Conservation (phyloP, 1,139 yeast species). For the Candida pseudoviswanathii region DNA sequence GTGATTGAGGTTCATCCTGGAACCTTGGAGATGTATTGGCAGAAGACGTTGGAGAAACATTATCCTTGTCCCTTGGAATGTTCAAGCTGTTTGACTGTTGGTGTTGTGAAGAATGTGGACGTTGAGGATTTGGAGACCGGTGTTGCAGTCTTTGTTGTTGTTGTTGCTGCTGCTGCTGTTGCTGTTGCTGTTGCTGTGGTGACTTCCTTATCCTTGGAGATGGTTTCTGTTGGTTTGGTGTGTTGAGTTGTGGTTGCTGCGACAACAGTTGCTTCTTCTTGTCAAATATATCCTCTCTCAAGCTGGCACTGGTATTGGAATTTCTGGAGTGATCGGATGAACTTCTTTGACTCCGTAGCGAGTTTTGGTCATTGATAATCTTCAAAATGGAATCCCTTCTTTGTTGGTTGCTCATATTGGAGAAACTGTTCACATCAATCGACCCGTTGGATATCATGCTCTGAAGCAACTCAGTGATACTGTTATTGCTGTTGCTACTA, state of each 20-base stretch:
- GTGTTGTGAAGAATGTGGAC: conserved; percentile 2
- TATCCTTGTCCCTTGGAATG: conserved; percentile 12
- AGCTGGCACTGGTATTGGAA: conserved; percentile 19
- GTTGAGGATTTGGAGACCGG: conserved; percentile 3
- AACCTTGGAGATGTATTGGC: conserved; percentile 33
- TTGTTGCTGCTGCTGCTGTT: conserved; percentile 10
- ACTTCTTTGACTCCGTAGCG: conserved; percentile 19
- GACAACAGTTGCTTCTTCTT: conserved; percentile 15
- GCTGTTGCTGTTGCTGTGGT: conserved; percentile 9
- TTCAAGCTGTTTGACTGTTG: conserved; percentile 1
- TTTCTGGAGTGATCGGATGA: conserved; percentile 9
- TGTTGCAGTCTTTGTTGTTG: conserved; percentile 2
- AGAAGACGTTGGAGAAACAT: conserved; percentile 39
- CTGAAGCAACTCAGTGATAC: conserved; percentile 39
- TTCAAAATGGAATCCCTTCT: conserved; percentile 46
- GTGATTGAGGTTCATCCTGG: conserved; percentile 45
- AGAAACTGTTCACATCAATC: conserved; percentile 30
- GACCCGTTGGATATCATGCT: conserved; percentile 41
- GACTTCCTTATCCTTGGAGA: conserved; percentile 2
- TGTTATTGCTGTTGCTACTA: conserved; percentile 31
- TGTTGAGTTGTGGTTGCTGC: conserved; percentile 12
- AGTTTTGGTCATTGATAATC: conserved; percentile 36
- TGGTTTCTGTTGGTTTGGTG: conserved; percentile 3
- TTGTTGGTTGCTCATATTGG: conserved; percentile 45
- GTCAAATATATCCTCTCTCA: conserved; percentile 49